Percentiles rank a stretch among this genome's conserved stretches.
Conservation (phyloP, 2,329 filamentous ascomycete species). For the Trichoderma gracile region DNA sequence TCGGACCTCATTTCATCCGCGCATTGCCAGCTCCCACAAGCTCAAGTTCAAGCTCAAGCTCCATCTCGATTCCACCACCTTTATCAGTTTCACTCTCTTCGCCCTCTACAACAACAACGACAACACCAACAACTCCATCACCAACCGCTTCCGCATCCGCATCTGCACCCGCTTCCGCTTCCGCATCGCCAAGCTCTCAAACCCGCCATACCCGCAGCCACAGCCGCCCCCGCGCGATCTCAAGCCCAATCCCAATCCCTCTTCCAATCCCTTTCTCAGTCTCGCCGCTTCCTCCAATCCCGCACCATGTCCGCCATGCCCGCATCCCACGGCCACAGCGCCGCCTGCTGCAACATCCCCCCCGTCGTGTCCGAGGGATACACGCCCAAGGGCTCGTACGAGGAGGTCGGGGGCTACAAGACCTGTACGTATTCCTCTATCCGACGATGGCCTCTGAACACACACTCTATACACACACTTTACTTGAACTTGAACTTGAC, state of each 20-base stretch:
- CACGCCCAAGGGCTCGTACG: slow-evolving; percentile 56
- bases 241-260: too few relatives aligned
- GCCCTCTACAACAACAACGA: not conserved
- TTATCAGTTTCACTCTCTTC: too few relatives aligned
- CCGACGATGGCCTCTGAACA: too few relatives aligned
- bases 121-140: not conserved
- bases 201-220: not conserved
- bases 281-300: not conserved
- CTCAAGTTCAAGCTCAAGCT: not conserved
- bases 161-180: too few relatives aligned
- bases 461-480: not conserved
- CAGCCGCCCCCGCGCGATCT: too few relatives aligned
- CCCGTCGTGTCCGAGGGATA: slow-evolving; percentile 59
- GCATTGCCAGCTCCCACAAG: not conserved
- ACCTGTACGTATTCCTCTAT: slow-evolving; percentile 42
- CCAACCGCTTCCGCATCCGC: not conserved
- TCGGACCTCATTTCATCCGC: not conserved
- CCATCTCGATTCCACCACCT: not conserved
- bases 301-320: slow-evolving; percentile 52
- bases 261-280: too few relatives aligned
- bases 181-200: not conserved
- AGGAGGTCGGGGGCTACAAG: slow-evolving; percentile 57
- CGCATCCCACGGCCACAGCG: slow-evolving; percentile 54
- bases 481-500: too few relatives aligned
- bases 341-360: slow-evolving; percentile 60